These are phyloP conservation scores for Pseudogymnoascus verrucosus DNA, from an alignment of 2,329 filamentous ascomycete genomes.

Conservation along the genomic window DNA sequence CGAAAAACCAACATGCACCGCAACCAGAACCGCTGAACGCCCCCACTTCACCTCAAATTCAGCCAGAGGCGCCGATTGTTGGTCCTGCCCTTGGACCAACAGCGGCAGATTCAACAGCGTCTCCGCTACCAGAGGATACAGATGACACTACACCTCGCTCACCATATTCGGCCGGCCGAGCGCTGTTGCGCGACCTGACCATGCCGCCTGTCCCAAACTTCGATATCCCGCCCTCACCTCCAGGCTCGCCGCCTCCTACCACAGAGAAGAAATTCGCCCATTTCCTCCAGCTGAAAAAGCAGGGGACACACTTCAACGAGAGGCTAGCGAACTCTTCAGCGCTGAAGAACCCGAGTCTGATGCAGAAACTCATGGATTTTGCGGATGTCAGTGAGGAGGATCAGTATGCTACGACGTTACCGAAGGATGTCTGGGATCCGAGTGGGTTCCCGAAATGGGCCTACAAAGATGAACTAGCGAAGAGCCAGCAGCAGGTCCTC, in stretches of 20 bases:
- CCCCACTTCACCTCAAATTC: background rate
- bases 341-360: constrained; percentile 63
- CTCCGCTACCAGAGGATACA: constrained; percentile 20
- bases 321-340: constrained; percentile 59
- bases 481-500: constrained; percentile 41
- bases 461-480: constrained; percentile 40
- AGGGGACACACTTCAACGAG: constrained; percentile 70
- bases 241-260: constrained; percentile 45
- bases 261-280: constrained; percentile 61
- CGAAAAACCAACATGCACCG: constrained; percentile 3
- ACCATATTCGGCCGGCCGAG: constrained; percentile 59
- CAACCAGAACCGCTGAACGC: background rate
- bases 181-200: constrained; percentile 62
- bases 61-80: constrained; percentile 20
- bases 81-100: constrained; percentile 24
- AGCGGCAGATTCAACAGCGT: constrained; percentile 13
- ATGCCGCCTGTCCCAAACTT: constrained; percentile 65
- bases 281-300: constrained; percentile 70
- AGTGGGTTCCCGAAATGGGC: constrained; percentile 47
- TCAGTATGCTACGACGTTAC: constrained; percentile 59
- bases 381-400: constrained; percentile 47
- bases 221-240: constrained; percentile 66
- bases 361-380: constrained; percentile 65
- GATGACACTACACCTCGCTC: constrained; percentile 35
- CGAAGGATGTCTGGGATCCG: constrained; percentile 50